A percentile compares a stretch with the other conserved stretches of the same genome.
These are phyloP conservation scores for Scolecobasidium constrictum DNA, from an alignment of 2,329 filamentous ascomycete species.

Conservation along the genomic window DNA sequence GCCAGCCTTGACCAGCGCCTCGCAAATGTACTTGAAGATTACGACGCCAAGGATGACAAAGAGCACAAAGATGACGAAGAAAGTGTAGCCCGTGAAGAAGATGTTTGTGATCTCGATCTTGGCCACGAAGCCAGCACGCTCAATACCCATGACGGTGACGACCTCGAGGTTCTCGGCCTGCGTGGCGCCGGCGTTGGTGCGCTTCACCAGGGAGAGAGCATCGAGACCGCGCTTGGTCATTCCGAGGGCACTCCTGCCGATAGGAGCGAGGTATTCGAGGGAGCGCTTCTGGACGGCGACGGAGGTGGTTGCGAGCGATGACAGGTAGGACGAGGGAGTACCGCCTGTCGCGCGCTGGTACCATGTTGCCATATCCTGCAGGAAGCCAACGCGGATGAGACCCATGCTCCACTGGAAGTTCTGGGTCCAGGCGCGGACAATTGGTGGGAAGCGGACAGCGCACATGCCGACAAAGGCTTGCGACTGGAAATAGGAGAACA, in stretches of 20 bases:
- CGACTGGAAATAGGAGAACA: slow-evolving; percentile 89
- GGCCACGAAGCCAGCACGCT: slow-evolving; percentile 78
- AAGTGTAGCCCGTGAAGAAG: slow-evolving; percentile 82
- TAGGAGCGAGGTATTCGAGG: slow-evolving; percentile 25
- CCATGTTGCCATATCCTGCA: slow-evolving; percentile 86
- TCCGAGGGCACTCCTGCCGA: slow-evolving; percentile 17
- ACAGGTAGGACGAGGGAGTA: slow-evolving; percentile 67
- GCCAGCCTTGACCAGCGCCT: slow-evolving; percentile 60
- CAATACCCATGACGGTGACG: slow-evolving; percentile 63
- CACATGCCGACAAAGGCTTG: slow-evolving; percentile 87
- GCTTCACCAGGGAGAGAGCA: slow-evolving; percentile 17
- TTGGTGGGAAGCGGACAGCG: slow-evolving; percentile 69
- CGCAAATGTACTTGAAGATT: slow-evolving; percentile 71
- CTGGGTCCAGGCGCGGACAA: slow-evolving; percentile 88
- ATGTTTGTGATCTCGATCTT: slow-evolving; percentile 83
- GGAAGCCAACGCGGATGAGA: slow-evolving; percentile 76
- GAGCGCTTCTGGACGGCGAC: slow-evolving; percentile 70
- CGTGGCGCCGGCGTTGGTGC: slow-evolving; percentile 28
- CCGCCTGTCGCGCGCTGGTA: slow-evolving; percentile 91
- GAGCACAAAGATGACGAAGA: slow-evolving; percentile 79
- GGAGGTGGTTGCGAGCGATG: slow-evolving; percentile 61
- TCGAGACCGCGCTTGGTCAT: slow-evolving; percentile 44
- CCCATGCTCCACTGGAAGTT: slow-evolving; percentile 99
- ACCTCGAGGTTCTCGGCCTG: slow-evolving; percentile 14
- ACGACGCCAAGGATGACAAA: slow-evolving; percentile 62